phyloP scores from a whole-genome alignment of 1,139 yeast genomes.

The Nakaseomyces sp. region DNA sequence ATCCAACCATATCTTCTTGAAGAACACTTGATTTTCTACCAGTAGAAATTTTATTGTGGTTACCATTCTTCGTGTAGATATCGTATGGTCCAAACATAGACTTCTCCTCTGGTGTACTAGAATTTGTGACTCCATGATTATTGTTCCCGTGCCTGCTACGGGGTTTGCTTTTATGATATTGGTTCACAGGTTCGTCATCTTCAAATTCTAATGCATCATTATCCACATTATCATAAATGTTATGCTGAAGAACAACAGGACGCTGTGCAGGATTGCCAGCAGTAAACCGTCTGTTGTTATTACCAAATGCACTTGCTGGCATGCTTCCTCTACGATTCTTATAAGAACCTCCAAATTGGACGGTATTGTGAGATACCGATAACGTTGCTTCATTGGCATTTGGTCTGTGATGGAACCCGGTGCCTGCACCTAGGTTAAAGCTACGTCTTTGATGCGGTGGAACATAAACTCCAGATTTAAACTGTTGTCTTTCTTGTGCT shows the following conservation, averaged over 20 bases:
- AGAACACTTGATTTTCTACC: constrained; percentile 26
- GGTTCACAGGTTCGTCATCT: constrained; percentile 21
- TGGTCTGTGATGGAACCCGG: constrained; percentile 9
- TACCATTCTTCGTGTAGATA: constrained; percentile 13
- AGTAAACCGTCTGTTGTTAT: constrained; percentile 1
- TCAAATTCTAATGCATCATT: constrained; percentile 29
- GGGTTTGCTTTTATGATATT: constrained; percentile 6
- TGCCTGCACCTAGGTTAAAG: constrained; percentile 8
- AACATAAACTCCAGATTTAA: constrained; percentile 32
- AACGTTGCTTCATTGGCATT: constrained; percentile 21
- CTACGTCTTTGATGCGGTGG: constrained; percentile 43
- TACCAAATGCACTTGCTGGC: constrained; percentile 5
- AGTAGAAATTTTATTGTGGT: constrained; percentile 10
- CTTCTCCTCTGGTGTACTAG: constrained; percentile 12
- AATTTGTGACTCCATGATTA: constrained; percentile 11
- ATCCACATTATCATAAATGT: constrained; percentile 26
- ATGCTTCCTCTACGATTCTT: constrained; percentile 11
- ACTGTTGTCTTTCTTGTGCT: constrained; percentile 26
- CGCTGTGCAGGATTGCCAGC: background rate
- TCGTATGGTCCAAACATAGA: constrained; percentile 27
- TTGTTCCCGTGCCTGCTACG: constrained; percentile 6
- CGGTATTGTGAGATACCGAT: constrained; percentile 18
- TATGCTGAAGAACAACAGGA: constrained; percentile 9
- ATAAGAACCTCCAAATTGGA: constrained; percentile 14
- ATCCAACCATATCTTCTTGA: constrained; percentile 30